Evolutionary conservation across 768 basidiomycete genomes (phyloP).

Genomic region (Tephrocybe sp.): DNA sequence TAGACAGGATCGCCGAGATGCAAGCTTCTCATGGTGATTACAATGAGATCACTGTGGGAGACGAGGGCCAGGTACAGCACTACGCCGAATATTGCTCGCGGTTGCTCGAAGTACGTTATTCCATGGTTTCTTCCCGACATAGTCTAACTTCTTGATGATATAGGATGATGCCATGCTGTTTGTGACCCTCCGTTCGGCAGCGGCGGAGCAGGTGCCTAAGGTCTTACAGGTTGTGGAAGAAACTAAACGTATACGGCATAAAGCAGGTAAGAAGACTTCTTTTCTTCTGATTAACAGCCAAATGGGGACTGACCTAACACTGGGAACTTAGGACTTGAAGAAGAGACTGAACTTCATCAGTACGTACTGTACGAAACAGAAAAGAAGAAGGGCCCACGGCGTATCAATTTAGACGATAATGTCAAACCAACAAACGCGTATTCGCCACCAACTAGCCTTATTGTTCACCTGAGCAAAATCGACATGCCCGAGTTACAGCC

Average conservation of each 20-base stretch:
- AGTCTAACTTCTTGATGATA: constrained; percentile 1
- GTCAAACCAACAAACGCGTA: constrained; percentile 46
- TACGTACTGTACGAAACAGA: constrained; percentile 72
- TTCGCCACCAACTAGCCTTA: constrained; percentile 63
- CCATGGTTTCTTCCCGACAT: constrained; percentile 1
- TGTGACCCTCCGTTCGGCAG: constrained; percentile 65
- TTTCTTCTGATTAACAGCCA: neutral
- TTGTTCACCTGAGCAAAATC: constrained; percentile 82
- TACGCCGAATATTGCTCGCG: constrained; percentile 68
- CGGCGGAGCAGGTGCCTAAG: constrained; percentile 65
- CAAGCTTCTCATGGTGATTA: constrained; percentile 65
- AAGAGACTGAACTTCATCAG: constrained; percentile 65
- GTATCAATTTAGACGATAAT: constrained; percentile 67
- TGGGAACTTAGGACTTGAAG: constrained; percentile 34
- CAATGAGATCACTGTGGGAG: constrained; percentile 71
- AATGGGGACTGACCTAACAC: neutral
- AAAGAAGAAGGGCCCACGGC: constrained; percentile 50
- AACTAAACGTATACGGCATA: constrained; percentile 72
- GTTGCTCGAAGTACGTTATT: constrained; percentile 52
- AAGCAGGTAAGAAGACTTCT: constrained; percentile 49
- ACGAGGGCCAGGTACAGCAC: constrained; percentile 60
- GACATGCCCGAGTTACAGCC: constrained; percentile 82
- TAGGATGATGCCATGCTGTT: constrained; percentile 83
- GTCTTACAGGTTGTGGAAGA: constrained; percentile 80
- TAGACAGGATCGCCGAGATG: constrained; percentile 69